Percentiles rank a stretch among this genome's conserved stretches.
phyloP scores from a whole-genome alignment of 306 rosid genomes.

The Oxytropis ochrocephala region DNA sequence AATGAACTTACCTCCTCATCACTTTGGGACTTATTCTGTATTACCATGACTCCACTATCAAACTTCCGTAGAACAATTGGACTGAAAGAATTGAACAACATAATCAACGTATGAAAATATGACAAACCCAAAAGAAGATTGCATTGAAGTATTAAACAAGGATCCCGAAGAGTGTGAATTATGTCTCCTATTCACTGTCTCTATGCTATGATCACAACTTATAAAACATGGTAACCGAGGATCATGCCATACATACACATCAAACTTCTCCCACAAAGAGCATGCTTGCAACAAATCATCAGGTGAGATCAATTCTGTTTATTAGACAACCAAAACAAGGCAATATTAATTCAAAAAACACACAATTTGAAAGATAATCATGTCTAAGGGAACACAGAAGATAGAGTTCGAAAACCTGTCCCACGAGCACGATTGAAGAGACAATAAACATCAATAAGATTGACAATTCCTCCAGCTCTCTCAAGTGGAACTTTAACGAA shows the following conservation, averaged over 20 bases:
- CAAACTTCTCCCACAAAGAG: conserved; percentile 92
- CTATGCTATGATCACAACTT: conserved; percentile 8
- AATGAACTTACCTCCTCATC: conserved; percentile 67
- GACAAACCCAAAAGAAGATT: background rate
- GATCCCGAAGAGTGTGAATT: background rate
- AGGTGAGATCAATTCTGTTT: conserved; percentile 89
- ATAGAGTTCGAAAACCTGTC: conserved; percentile 54
- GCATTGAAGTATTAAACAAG: background rate
- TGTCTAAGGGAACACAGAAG: conserved; percentile 3
- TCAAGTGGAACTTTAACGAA: conserved; percentile 85
- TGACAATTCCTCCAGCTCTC: conserved; percentile 87
- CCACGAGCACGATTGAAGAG: conserved; percentile 97
- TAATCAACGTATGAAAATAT: background rate
- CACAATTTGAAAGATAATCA: conserved; percentile 5
- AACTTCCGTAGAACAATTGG: conserved; percentile 83
- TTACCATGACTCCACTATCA: conserved; percentile 98
- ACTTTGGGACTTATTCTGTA: conserved; percentile 88
- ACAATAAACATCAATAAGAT: conserved; percentile 85
- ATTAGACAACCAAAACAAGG: conserved; percentile 25
- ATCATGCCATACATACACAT: conserved; percentile 59
- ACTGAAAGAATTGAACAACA: conserved; percentile 36
- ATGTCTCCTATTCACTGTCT: conserved; percentile 1
- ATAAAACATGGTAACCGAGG: conserved; percentile 2
- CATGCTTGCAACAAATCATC: conserved; percentile 96
- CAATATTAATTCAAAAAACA: background rate